A percentile compares a stretch with the other conserved stretches of the same genome.
Evolutionary conservation across 2,329 filamentous ascomycete species (phyloP).

Genomic region (Bipolaris zeicola): DNA sequence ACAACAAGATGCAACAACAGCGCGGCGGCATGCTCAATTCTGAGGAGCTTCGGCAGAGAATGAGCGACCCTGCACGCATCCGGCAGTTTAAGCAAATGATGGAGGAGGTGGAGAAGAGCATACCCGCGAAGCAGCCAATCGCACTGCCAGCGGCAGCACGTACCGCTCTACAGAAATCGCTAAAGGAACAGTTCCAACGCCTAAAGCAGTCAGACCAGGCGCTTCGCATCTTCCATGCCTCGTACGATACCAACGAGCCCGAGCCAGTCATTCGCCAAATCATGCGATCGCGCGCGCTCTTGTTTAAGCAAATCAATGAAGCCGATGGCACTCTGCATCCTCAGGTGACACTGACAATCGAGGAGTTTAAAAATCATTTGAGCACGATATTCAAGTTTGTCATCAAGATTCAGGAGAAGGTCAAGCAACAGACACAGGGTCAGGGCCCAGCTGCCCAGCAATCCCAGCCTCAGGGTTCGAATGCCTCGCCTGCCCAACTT

Average conservation of each 20-base stretch:
- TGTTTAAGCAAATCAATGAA: conserved; percentile 39
- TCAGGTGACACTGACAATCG: conserved; percentile 35
- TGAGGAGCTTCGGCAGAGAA: conserved; percentile 34
- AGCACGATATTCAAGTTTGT: conserved; percentile 36
- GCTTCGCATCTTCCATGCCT: conserved; percentile 38
- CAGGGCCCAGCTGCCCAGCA: conserved; percentile 24
- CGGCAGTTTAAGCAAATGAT: conserved; percentile 36
- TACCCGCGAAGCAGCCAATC: conserved; percentile 29
- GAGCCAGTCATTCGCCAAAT: conserved; percentile 36
- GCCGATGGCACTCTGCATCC: conserved; percentile 36
- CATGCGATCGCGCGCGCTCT: conserved; percentile 29
- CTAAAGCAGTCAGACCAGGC: conserved; percentile 41
- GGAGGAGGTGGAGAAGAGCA: conserved; percentile 35
- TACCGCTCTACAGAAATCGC: conserved; percentile 31
- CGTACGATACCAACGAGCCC: conserved; percentile 32
- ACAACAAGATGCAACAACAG: conserved; percentile 38
- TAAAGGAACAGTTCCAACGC: conserved; percentile 33
- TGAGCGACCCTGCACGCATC: conserved; percentile 35
- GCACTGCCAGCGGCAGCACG: conserved; percentile 31
- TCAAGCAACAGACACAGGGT: conserved; percentile 27
- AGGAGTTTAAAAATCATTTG: conserved; percentile 36
- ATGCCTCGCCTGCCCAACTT: conserved; percentile 36
- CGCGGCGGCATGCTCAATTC: conserved; percentile 24
- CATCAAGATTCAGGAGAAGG: conserved; percentile 32
- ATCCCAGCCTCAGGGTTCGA: conserved; percentile 24